Evolutionary conservation across 345 rosid species (phyloP).

Genomic region (Combretum micranthum): DNA sequence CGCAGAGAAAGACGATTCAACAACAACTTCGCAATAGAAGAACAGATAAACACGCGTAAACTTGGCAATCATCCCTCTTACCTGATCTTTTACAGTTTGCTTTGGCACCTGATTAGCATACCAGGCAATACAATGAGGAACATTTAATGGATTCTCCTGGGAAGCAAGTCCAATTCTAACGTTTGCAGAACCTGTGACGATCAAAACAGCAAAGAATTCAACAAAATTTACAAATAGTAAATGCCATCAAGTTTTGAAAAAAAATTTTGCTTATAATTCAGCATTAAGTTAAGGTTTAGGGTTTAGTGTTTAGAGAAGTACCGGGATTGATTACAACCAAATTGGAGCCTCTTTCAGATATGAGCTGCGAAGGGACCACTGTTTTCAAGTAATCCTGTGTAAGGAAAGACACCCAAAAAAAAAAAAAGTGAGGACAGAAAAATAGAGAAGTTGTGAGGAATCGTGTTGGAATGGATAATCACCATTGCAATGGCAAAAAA

Average conservation of each 20-base stretch:
- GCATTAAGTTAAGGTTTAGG: neutral
- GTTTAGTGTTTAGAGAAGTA: slow-evolving; percentile 11
- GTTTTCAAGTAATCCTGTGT: slow-evolving; percentile 94
- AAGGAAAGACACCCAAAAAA: neutral
- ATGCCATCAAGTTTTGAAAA: neutral
- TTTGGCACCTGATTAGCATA: slow-evolving; percentile 36
- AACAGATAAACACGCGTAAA: neutral
- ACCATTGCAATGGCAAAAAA: neutral
- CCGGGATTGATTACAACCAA: slow-evolving; percentile 87
- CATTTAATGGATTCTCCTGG: slow-evolving; percentile 60
- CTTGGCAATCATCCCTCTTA: slow-evolving; percentile 3
- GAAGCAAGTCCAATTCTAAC: slow-evolving; percentile 75
- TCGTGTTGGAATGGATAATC: neutral
- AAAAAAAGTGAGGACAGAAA: neutral
- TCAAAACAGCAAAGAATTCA: neutral
- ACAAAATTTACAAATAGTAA: neutral
- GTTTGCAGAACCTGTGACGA: slow-evolving; percentile 52
- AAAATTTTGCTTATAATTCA: neutral
- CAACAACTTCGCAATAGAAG: neutral
- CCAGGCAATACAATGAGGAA: slow-evolving; percentile 86
- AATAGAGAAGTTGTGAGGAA: neutral
- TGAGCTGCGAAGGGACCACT: slow-evolving; percentile 78
- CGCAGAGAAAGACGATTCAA: neutral
- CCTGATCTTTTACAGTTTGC: slow-evolving; percentile 67
- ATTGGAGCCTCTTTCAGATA: slow-evolving; percentile 81